These are phyloP conservation scores for Russula dissimulans DNA, from an alignment of 768 basidiomycete species.

Conservation along the genomic window DNA sequence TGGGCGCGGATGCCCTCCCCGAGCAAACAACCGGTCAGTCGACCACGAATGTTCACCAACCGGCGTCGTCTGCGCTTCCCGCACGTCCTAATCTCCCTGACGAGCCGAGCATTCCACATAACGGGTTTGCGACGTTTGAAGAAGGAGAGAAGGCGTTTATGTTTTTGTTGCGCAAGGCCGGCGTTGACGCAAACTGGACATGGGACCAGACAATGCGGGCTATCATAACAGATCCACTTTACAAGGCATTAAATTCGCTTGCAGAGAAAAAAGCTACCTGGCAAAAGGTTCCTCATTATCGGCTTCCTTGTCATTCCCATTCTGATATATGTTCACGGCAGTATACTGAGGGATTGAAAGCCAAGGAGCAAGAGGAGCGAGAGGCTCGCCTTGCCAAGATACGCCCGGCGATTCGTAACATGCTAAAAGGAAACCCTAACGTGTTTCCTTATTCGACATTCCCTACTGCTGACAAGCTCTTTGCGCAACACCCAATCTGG, in stretches of 20 bases:
- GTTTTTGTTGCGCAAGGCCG: constrained; percentile 80
- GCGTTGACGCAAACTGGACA: constrained; percentile 86
- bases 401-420: constrained; percentile 76
- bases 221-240: constrained; percentile 95
- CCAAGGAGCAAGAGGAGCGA: constrained; percentile 78
- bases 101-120: constrained; percentile 82
- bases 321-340: constrained; percentile 24
- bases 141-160: constrained; percentile 94
- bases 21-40: constrained; percentile 37
- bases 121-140: constrained; percentile 76
- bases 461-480: constrained; percentile 77
- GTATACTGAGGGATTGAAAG: constrained; percentile 71
- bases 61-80: constrained; percentile 52
- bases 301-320: background rate
- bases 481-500: constrained; percentile 87
- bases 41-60: constrained; percentile 50
- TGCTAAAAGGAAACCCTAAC: constrained; percentile 79
- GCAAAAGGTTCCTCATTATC: constrained; percentile 61
- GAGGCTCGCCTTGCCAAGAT: constrained; percentile 77
- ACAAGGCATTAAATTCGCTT: constrained; percentile 86
- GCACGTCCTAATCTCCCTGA: constrained; percentile 74
- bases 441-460: constrained; percentile 92
- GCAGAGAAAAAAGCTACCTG: constrained; percentile 92
- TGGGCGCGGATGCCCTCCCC: constrained; percentile 23
- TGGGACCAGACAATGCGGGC: constrained; percentile 99